Conservation (phyloP, 495 filamentous ascomycete species). For the Letharia lupina region DNA sequence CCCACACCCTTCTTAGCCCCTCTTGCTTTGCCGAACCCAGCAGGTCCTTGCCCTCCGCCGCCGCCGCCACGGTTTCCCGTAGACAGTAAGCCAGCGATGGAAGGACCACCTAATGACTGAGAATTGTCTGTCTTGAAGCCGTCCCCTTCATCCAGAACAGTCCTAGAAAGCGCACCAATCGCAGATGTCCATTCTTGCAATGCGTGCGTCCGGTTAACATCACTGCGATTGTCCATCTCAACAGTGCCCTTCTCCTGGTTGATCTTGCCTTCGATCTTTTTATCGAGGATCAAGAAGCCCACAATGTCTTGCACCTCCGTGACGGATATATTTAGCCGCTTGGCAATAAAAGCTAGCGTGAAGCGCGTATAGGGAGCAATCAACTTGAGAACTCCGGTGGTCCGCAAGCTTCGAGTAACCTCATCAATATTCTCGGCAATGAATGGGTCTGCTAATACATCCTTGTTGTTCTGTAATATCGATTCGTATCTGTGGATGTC, state of each 20-base stretch:
- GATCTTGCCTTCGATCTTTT: constrained; percentile 77
- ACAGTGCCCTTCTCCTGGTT: constrained; percentile 80
- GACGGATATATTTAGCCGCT: constrained; percentile 73
- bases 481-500: constrained; percentile 88
- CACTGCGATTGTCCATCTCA: constrained; percentile 64
- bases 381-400: constrained; percentile 85
- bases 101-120: constrained; percentile 19
- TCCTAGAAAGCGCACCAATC: constrained; percentile 53
- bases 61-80: constrained; percentile 12
- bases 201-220: constrained; percentile 64
- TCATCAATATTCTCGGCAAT: constrained; percentile 99
- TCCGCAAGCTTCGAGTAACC: constrained; percentile 96
- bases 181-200: constrained; percentile 66
- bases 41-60: constrained; percentile 7
- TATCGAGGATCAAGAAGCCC: constrained; percentile 83
- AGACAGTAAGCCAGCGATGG: constrained; percentile 14
- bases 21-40: constrained; percentile 14
- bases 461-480: constrained; percentile 78
- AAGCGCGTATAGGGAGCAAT: constrained; percentile 94
- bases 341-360: constrained; percentile 74
- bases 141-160: constrained; percentile 63
- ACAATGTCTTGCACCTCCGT: constrained; percentile 88
- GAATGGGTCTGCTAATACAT: constrained; percentile 85
- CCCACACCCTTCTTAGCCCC: constrained; percentile 16
- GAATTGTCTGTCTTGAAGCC: constrained; percentile 49